Evolutionary conservation across 2,329 filamentous ascomycete species (phyloP).

Genomic region (Xylariaceae sp.): DNA sequence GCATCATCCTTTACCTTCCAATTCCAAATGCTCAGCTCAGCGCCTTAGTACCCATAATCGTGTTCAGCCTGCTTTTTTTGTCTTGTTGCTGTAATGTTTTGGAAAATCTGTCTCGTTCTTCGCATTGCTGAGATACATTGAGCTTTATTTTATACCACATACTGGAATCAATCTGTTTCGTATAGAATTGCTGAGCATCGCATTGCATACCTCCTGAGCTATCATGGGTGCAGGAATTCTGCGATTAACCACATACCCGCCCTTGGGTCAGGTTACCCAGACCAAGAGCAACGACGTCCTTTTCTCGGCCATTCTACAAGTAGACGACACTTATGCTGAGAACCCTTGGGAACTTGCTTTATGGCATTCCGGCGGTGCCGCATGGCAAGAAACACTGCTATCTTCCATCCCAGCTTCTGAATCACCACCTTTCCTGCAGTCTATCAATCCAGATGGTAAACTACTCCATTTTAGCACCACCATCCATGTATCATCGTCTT

Average conservation of each 20-base stretch:
- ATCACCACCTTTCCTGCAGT: slow-evolving; percentile 52
- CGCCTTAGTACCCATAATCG: too few relatives aligned
- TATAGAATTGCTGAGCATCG: too few relatives aligned
- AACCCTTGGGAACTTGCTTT: slow-evolving; percentile 69
- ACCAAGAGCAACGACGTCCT: slow-evolving; percentile 47
- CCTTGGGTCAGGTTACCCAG: slow-evolving; percentile 71
- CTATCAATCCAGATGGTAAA: slow-evolving; percentile 31
- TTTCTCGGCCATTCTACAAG: slow-evolving; percentile 70
- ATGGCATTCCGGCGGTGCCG: slow-evolving; percentile 64
- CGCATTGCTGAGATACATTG: too few relatives aligned
- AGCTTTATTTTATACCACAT: too few relatives aligned
- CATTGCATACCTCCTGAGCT: too few relatives aligned
- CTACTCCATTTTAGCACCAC: slow-evolving; percentile 54
- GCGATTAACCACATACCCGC: slow-evolving; percentile 58
- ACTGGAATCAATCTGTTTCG: too few relatives aligned
- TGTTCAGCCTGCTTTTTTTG: too few relatives aligned
- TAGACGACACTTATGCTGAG: slow-evolving; percentile 51
- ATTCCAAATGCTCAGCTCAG: too few relatives aligned
- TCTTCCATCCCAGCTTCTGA: slow-evolving; percentile 21
- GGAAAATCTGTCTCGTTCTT: too few relatives aligned
- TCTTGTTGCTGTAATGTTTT: too few relatives aligned
- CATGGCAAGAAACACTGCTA: slow-evolving; percentile 53
- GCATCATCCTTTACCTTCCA: too few relatives aligned
- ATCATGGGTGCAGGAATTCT: slow-evolving; percentile 23
- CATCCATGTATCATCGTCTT: slow-evolving; percentile 45